Conservation (phyloP, 1,284 basidiomycete species). For the Peniophora sp. region DNA sequence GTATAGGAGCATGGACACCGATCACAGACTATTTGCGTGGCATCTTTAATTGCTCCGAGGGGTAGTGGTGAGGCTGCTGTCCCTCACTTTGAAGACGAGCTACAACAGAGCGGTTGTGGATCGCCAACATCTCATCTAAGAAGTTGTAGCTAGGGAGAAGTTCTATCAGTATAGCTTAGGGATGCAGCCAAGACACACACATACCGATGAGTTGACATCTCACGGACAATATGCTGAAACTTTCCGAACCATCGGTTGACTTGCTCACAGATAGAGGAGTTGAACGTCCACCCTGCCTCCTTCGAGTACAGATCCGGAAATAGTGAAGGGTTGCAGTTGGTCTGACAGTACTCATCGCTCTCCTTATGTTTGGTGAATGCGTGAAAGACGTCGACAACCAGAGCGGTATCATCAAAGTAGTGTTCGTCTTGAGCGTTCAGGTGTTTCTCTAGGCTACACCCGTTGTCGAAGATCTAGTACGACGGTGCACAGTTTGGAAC, state of each 20-base stretch:
- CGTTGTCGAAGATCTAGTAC: conserved; percentile 8
- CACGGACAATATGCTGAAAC: conserved; percentile 16
- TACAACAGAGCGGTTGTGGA: no score
- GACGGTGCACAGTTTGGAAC: not conserved
- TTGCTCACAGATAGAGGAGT: conserved; percentile 17
- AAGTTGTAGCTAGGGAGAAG: no score
- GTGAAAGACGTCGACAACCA: conserved; percentile 23
- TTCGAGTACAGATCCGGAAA: conserved; percentile 18
- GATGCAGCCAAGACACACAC: conserved; percentile 19
- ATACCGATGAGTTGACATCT: conserved; percentile 17
- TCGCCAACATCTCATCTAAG: no score
- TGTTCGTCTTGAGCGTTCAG: not conserved
- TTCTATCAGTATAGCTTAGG: no score
- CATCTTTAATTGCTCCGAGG: no score
- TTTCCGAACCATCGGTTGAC: conserved; percentile 19
- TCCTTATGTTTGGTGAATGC: conserved; percentile 25
- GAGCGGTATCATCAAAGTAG: not conserved
- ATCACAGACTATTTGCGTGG: no score
- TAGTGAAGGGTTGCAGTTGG: conserved; percentile 22
- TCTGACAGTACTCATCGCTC: conserved; percentile 16
- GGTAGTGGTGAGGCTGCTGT: no score
- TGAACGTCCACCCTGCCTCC: conserved; percentile 22
- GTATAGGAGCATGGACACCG: no score
- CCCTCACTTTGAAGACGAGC: no score
- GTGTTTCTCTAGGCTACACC: conserved; percentile 1